Evolutionary conservation across 495 filamentous ascomycete species (phyloP), one percentile per base, ranked within the genome.

Genomic region (Xylaria bambusicola): DNA sequence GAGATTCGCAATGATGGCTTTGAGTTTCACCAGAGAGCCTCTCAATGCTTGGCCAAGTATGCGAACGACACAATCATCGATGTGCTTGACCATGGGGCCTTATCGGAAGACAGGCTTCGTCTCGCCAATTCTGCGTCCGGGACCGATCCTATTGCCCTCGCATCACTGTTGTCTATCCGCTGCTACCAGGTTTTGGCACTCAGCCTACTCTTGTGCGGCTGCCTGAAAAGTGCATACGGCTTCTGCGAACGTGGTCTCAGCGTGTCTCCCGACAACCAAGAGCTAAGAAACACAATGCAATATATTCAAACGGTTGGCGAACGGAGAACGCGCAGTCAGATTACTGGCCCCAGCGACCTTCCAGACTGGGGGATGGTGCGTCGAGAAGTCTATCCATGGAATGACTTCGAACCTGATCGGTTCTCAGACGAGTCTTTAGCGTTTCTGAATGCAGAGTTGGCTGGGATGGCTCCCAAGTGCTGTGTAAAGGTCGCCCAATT

Each of bases 351-450:
- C 7, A 77, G 77, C 50, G 63, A 79, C 18, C 76, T 90, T 27
- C 86, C 87, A 6, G 88, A 93, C 27, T 82, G 85, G 62, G 91
- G 92, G 2, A 78, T 82, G 56, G 92, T 91, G 38, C 86, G 92
- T 23, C 80, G 94, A 17, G 89, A 98, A 66, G 78, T 96, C 15
- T 98, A 98, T 71, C 90, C 92, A 13, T 98, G 94, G 94, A 98
- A 98, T 69, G 66, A 77, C 20, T 80, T 94, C 65, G 95, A 98
- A 66, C 92, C 92, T 0, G 86, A 98, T 70, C 84, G 94, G 47
- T 89, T 91, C 63, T 83, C 86, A 0, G 73, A 83, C 5, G 83
- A 88, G 56, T 88, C 84, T 2, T 72, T 98, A 17, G 63, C 73
- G 0, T 73, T 84, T 20, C 73, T 97, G 31, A 97, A 96, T 68